Percentiles rank a stretch among this genome's conserved stretches.
phyloP scores from a whole-genome alignment of 2,329 filamentous ascomycete species.

The Gaeumannomyces sp. region DNA sequence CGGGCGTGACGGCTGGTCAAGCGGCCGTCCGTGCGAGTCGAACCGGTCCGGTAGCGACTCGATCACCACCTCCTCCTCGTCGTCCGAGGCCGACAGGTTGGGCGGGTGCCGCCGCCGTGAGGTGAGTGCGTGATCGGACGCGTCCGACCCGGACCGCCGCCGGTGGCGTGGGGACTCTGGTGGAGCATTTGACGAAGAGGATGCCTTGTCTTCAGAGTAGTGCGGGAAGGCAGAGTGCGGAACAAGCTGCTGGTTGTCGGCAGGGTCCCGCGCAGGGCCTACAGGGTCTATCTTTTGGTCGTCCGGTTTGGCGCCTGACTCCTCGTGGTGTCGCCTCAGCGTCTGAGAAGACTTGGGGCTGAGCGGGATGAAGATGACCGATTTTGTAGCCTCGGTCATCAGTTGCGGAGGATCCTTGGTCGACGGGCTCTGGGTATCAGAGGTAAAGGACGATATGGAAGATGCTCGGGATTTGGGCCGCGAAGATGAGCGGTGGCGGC shows the following conservation, averaged over 20 bases:
- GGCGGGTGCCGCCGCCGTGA: conserved; percentile 18
- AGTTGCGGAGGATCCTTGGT: not conserved
- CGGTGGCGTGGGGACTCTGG: conserved; percentile 17
- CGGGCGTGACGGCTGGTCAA: conserved; percentile 22
- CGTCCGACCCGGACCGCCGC: conserved; percentile 25
- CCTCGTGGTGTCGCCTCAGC: conserved; percentile 33
- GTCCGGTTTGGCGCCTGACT: conserved; percentile 21
- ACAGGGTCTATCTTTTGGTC: conserved; percentile 8
- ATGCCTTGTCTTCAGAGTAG: conserved; percentile 10
- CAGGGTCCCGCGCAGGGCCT: conserved; percentile 1
- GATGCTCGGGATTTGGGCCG: conserved; percentile 1
- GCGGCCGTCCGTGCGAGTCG: conserved; percentile 34
- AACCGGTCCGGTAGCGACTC: conserved; percentile 43
- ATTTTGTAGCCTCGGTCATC: conserved; percentile 24
- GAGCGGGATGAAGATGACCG: conserved; percentile 41
- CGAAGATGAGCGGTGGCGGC: conserved; percentile 8
- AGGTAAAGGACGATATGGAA: not conserved
- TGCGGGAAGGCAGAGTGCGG: conserved; percentile 18
- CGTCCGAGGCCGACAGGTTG: conserved; percentile 23
- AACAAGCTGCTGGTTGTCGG: conserved; percentile 6
- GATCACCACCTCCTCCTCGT: conserved; percentile 31
- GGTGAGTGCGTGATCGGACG: conserved; percentile 24
- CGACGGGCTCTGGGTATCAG: not conserved
- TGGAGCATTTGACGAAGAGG: conserved; percentile 7
- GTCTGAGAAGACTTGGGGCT: conserved; percentile 43